phyloP scores from a whole-genome alignment of 257 asterid species.

The Primulina eburnea region DNA sequence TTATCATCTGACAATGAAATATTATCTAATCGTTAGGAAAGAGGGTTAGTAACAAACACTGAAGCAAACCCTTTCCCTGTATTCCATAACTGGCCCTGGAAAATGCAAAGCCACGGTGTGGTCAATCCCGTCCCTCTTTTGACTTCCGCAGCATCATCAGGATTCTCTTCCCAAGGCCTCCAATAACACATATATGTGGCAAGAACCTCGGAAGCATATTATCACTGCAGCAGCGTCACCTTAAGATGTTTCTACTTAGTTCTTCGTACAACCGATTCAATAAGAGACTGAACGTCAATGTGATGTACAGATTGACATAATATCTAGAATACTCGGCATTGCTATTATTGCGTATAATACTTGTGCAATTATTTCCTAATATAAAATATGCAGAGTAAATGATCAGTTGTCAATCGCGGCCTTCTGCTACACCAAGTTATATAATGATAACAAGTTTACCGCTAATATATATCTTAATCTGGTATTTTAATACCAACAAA shows the following conservation, averaged over 20 bases:
- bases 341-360: background rate
- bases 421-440: background rate
- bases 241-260: background rate
- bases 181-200: slow-evolving; percentile 31
- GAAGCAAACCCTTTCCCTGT: slow-evolving; percentile 51
- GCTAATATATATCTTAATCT: too few species aligned
- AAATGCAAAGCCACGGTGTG: slow-evolving; percentile 48
- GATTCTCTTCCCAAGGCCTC: slow-evolving; percentile 62
- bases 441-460: background rate
- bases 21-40: slow-evolving; percentile 44
- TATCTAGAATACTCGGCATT: slow-evolving; percentile 8
- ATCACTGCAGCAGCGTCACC: slow-evolving; percentile 11
- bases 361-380: slow-evolving; percentile 6
- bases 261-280: slow-evolving; percentile 10
- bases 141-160: slow-evolving; percentile 94
- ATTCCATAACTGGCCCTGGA: slow-evolving; percentile 63
- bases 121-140: slow-evolving; percentile 43
- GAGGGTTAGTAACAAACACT: slow-evolving; percentile 37
- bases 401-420: too few species aligned
- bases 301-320: slow-evolving; percentile 39
- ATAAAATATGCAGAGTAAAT: slow-evolving; percentile 19
- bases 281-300: slow-evolving; percentile 25
- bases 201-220: slow-evolving; percentile 2
- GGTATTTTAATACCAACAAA: too few species aligned
- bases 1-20: background rate